Percentiles rank a stretch among this genome's conserved stretches.
These are phyloP conservation scores for Globisporangium solare DNA, from an alignment of 352 stramenopile genomes.

Conservation along the genomic window DNA sequence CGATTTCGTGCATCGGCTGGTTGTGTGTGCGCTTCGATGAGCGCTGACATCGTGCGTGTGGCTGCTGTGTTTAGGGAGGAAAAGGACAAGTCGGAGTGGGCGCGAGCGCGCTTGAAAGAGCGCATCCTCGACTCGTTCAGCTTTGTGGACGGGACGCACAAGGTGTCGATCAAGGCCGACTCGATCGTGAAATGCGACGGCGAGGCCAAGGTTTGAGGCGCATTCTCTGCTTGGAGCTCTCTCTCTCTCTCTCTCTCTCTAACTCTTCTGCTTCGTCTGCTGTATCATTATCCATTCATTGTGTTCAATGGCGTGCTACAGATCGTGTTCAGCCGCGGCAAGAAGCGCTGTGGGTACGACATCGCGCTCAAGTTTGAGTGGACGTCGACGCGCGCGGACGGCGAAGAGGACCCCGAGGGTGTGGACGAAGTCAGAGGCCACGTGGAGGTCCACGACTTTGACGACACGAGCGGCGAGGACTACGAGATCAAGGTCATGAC, in stretches of 20 bases:
- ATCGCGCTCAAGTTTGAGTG: conserved; percentile 82
- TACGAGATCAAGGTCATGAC: conserved; percentile 66
- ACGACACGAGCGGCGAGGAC: conserved; percentile 79
- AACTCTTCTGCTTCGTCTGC: too few relatives aligned
- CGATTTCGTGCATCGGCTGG: conserved; percentile 4
- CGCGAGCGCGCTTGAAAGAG: conserved; percentile 62
- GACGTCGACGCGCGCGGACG: conserved; percentile 27
- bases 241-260: too few relatives aligned
- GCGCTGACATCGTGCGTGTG: conserved; percentile 7
- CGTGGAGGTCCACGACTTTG: conserved; percentile 81
- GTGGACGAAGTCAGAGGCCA: conserved; percentile 50
- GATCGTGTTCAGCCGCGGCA: conserved; percentile 76
- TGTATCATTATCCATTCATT: not conserved
- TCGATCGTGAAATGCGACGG: conserved; percentile 68
- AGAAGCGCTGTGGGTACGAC: conserved; percentile 84
- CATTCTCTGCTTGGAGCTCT: not conserved
- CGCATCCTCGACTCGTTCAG: conserved; percentile 58
- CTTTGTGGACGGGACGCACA: conserved; percentile 42
- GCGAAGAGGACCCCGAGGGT: conserved; percentile 28
- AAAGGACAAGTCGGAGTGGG: conserved; percentile 78
- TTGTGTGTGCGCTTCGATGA: not conserved
- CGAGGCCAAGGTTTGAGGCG: conserved; percentile 62
- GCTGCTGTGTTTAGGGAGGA: conserved; percentile 49
- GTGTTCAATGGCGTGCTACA: conserved; percentile 12
- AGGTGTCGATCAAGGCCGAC: conserved; percentile 51